Evolutionary conservation across 768 basidiomycete genomes (phyloP).

Genomic region (Pleurotus cornucopiae): DNA sequence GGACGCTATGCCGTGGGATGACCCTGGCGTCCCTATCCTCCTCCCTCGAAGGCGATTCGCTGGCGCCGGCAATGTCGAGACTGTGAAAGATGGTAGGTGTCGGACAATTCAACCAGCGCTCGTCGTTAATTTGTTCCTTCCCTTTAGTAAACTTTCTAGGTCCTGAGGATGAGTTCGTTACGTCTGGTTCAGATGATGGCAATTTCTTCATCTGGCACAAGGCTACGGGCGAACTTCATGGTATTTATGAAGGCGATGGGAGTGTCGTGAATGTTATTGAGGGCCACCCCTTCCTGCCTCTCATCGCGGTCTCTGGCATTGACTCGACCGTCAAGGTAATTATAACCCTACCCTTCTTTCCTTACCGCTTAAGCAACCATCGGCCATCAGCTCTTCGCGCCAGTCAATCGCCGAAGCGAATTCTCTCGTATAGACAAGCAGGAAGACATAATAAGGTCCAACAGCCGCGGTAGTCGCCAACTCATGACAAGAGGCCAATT

Average conservation of each 20-base stretch:
- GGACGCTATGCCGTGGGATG: slow-evolving; percentile 18
- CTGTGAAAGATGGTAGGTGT: slow-evolving; percentile 79
- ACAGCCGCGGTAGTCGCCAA: slow-evolving; percentile 21
- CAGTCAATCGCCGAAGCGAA: slow-evolving; percentile 37
- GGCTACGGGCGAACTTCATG: slow-evolving; percentile 53
- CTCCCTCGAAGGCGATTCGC: slow-evolving; percentile 58
- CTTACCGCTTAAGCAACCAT: slow-evolving; percentile 6
- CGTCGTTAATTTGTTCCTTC: no score
- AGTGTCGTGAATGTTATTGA: slow-evolving; percentile 85
- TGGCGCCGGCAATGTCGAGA: slow-evolving; percentile 77
- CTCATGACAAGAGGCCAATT: not conserved
- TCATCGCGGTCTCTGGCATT: slow-evolving; percentile 86
- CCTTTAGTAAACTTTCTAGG: slow-evolving; percentile 78
- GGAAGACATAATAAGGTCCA: slow-evolving; percentile 52
- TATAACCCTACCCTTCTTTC: not conserved
- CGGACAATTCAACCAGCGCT: no score
- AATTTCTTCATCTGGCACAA: slow-evolving; percentile 89
- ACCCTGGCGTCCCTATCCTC: slow-evolving; percentile 46
- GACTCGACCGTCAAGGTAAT: slow-evolving; percentile 78
- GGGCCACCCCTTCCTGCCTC: slow-evolving; percentile 72
- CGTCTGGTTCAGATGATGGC: slow-evolving; percentile 85
- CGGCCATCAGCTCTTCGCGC: slow-evolving; percentile 57
- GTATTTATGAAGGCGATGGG: slow-evolving; percentile 81
- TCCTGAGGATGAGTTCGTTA: slow-evolving; percentile 68
- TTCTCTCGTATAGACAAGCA: slow-evolving; percentile 56